phyloP scores from a whole-genome alignment of 257 asterid species.

The Marsdenia floribunda region DNA sequence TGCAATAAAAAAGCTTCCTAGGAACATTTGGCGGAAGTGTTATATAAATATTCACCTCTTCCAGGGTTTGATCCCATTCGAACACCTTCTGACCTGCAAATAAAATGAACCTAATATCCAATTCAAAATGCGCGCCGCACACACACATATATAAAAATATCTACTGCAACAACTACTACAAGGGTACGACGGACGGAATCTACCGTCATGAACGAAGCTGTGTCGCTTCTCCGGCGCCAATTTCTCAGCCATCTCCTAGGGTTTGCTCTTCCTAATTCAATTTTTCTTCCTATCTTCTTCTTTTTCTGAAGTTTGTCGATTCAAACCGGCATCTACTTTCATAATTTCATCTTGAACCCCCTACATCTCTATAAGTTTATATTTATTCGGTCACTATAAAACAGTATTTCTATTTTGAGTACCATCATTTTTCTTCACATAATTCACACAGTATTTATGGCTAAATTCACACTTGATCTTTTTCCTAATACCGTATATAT shows the following conservation, averaged over 20 bases:
- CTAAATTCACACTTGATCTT: too few species aligned
- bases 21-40: slow-evolving; percentile 79
- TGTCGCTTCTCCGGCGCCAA: slow-evolving; percentile 73
- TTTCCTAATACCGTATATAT: too few species aligned
- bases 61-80: slow-evolving; percentile 98
- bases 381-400: neutral
- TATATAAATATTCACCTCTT: slow-evolving; percentile 91
- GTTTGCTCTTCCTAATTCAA: slow-evolving; percentile 2
- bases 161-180: too few species aligned
- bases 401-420: neutral
- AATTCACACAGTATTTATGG: neutral
- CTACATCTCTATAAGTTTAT: neutral
- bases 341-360: neutral
- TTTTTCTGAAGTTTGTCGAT: neutral
- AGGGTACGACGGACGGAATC: neutral
- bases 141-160: too few species aligned
- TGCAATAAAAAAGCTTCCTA: slow-evolving; percentile 71
- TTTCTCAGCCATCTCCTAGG: slow-evolving; percentile 66
- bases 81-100: slow-evolving; percentile 84
- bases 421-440: too few species aligned
- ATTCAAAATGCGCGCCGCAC: neutral
- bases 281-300: neutral
- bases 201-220: slow-evolving; percentile 70
- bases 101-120: slow-evolving; percentile 9
- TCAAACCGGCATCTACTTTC: neutral